Conservation (phyloP, 805 yeast species). For the Clavispora fructus region DNA sequence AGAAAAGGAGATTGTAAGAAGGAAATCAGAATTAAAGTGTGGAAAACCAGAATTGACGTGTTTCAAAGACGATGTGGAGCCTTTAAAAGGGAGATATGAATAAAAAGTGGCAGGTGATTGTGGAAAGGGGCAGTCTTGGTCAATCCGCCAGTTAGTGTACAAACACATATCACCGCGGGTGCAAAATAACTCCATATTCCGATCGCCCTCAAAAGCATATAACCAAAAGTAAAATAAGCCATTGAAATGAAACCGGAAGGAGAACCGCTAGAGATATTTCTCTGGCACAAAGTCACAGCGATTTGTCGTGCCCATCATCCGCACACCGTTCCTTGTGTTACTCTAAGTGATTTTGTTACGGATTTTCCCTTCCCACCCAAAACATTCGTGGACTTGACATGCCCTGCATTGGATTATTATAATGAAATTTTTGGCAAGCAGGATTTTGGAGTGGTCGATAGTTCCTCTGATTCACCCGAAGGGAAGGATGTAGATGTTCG, state of each 20-base stretch:
- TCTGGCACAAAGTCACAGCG: neutral
- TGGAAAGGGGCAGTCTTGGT: no score
- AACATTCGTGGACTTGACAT: slow-evolving; percentile 2
- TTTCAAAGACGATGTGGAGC: no score
- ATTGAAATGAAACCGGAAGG: neutral
- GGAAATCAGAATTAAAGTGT: no score
- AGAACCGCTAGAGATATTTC: neutral
- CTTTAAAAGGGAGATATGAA: no score
- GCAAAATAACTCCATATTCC: neutral
- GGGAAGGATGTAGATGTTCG: no score
- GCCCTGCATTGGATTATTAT: slow-evolving; percentile 7
- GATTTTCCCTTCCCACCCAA: neutral
- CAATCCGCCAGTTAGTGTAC: no score
- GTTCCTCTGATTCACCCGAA: neutral
- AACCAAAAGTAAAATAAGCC: neutral
- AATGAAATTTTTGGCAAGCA: slow-evolving; percentile 6
- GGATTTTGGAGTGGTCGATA: neutral
- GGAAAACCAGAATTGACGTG: no score
- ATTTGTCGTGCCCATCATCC: slow-evolving; percentile 5
- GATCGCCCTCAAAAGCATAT: no score
- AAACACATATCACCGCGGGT: neutral
- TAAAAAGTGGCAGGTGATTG: no score
- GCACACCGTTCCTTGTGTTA: slow-evolving; percentile 6
- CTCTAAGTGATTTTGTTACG: slow-evolving; percentile 8
- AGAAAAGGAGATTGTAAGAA: no score